Conservation (phyloP, 192 early-diverging fungal genomes). For the Spizellomyces punctatus region DNA sequence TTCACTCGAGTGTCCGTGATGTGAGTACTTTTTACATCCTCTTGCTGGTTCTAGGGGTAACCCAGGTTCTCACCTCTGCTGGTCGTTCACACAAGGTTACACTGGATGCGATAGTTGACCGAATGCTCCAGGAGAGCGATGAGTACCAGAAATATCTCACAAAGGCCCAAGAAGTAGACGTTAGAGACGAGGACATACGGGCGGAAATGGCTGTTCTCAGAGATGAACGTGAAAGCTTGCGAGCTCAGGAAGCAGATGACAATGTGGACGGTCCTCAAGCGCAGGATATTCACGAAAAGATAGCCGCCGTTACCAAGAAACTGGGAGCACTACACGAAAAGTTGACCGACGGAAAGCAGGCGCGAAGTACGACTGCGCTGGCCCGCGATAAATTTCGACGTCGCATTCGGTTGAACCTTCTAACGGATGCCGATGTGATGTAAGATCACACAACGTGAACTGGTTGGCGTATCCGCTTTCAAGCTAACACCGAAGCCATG, state of each 20-base stretch:
- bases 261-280: conserved; percentile 12
- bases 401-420: conserved; percentile 63
- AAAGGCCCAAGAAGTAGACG: conserved; percentile 40
- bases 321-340: conserved; percentile 40
- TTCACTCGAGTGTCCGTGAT: conserved; percentile 74
- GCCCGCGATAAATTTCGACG: conserved; percentile 52
- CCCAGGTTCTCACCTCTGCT: no score
- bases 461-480: no score
- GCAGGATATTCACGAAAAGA: conserved; percentile 19
- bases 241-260: conserved; percentile 30
- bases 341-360: conserved; percentile 16
- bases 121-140: background rate
- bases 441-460: no score
- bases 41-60: no score
- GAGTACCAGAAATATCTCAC: conserved; percentile 35
- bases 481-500: no score
- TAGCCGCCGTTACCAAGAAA: conserved; percentile 25
- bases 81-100: background rate
- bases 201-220: conserved; percentile 30
- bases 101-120: conserved; percentile 19
- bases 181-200: conserved; percentile 32
- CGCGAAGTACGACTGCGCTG: conserved; percentile 17
- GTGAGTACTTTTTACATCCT: conserved; percentile 39
- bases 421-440: conserved; percentile 77
- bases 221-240: conserved; percentile 39